Percentiles rank a stretch among this genome's conserved stretches.
These are phyloP conservation scores for Saturnispora besseyi DNA, from an alignment of 805 yeast species.

Conservation along the genomic window DNA sequence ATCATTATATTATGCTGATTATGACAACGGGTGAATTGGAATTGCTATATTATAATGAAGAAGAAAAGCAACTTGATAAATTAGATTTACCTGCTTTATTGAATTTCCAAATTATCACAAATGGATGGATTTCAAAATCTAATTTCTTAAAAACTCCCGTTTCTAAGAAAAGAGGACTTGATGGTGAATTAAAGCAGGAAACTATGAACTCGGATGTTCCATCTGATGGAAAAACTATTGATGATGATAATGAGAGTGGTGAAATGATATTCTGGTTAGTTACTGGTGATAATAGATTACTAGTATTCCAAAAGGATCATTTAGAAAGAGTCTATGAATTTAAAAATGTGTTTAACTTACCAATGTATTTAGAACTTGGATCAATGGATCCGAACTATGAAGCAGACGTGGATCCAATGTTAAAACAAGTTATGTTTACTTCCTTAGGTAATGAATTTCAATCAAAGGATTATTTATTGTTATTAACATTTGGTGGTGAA, in stretches of 20 bases:
- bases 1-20: constrained; percentile 54
- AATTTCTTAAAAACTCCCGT: constrained; percentile 36
- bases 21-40: constrained; percentile 64
- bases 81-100: constrained; percentile 29
- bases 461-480: constrained; percentile 55
- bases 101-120: constrained; percentile 44
- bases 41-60: constrained; percentile 35
- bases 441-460: constrained; percentile 50
- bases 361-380: constrained; percentile 34
- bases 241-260: constrained; percentile 15
- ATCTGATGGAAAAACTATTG: not conserved
- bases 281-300: constrained; percentile 68
- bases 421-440: constrained; percentile 58
- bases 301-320: constrained; percentile 51
- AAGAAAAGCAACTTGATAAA: constrained; percentile 17
- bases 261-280: constrained; percentile 51
- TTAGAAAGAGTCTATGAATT: constrained; percentile 46
- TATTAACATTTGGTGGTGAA: constrained; percentile 78
- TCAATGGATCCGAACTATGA: constrained; percentile 41
- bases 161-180: constrained; percentile 18
- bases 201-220: constrained; percentile 8
- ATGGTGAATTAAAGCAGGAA: constrained; percentile 18
- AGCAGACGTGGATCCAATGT: constrained; percentile 60
- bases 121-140: constrained; percentile 54
- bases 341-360: constrained; percentile 38